Conservation (phyloP, 805 yeast genomes). For the Ogataea neopini region DNA sequence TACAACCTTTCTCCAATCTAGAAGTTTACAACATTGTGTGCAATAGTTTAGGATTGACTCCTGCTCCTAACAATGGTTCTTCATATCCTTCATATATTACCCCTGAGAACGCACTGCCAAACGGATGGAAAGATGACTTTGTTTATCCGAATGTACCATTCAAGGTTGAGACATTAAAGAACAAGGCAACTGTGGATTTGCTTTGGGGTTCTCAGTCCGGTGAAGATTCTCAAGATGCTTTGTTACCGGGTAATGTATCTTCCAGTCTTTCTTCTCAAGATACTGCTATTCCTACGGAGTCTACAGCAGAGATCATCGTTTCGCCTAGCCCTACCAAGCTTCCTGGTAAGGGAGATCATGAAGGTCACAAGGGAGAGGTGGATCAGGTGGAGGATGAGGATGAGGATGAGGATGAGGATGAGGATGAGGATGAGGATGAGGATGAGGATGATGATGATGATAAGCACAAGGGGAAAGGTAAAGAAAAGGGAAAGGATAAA, state of each 20-base stretch:
- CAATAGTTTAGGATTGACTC: slow-evolving; percentile 53
- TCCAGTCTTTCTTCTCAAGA: slow-evolving; percentile 6
- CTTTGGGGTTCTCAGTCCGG: slow-evolving; percentile 28
- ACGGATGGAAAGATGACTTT: slow-evolving; percentile 48
- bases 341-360: neutral
- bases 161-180: slow-evolving; percentile 41
- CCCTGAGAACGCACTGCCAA: slow-evolving; percentile 34
- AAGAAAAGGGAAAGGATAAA: slow-evolving; percentile 15
- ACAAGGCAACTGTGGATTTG: slow-evolving; percentile 53
- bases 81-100: slow-evolving; percentile 28
- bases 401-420: slow-evolving; percentile 20
- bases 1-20: slow-evolving; percentile 67
- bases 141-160: slow-evolving; percentile 54
- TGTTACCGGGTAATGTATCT: slow-evolving; percentile 13
- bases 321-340: neutral
- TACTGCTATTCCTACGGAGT: slow-evolving; percentile 7
- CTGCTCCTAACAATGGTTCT: slow-evolving; percentile 64
- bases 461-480: slow-evolving; percentile 19
- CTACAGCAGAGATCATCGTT: slow-evolving; percentile 9
- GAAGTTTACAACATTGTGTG: slow-evolving; percentile 77
- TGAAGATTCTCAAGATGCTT: slow-evolving; percentile 2
- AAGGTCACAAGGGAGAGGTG: neutral
- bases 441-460: slow-evolving; percentile 20
- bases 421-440: slow-evolving; percentile 18
- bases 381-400: slow-evolving; percentile 20